phyloP scores from a whole-genome alignment of 495 filamentous ascomycete genomes.

The Parmelia sp. region DNA sequence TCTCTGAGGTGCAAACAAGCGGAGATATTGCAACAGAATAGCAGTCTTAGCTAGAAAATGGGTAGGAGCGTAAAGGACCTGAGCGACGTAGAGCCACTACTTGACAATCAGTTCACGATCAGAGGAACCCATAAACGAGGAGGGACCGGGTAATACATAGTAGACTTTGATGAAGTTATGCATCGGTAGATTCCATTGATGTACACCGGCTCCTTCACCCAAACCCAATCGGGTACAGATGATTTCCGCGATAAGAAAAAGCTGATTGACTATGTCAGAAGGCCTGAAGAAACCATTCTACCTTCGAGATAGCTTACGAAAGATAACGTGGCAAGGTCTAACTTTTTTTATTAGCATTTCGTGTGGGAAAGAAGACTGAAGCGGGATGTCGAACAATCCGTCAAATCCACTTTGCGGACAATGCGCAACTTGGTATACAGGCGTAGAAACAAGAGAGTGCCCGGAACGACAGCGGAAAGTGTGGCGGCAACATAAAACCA shows the following conservation, averaged over 20 bases:
- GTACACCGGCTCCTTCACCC: slow-evolving; percentile 3
- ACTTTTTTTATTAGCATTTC: too few relatives aligned
- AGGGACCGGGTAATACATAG: neutral
- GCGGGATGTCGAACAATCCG: neutral
- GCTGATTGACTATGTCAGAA: neutral
- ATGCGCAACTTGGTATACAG: neutral
- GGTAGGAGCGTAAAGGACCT: neutral
- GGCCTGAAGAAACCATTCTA: too few relatives aligned
- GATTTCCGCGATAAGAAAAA: neutral
- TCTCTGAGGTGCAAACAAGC: neutral
- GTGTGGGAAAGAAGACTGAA: too few relatives aligned
- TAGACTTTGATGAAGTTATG: slow-evolving; percentile 1
- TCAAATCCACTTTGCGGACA: neutral
- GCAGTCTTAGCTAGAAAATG: neutral
- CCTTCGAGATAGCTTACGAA: neutral
- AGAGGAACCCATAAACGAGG: neutral
- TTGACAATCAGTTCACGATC: neutral
- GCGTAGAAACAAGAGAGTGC: neutral
- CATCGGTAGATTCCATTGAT: slow-evolving; percentile 11
- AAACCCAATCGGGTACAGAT: slow-evolving; percentile 2
- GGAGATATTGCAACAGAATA: slow-evolving; percentile 1
- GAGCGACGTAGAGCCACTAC: neutral
- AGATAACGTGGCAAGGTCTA: neutral
- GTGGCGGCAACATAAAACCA: neutral
- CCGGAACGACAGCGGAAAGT: neutral